Conservation (phyloP, 148 eudicot species). For the Cornus suecica region DNA sequence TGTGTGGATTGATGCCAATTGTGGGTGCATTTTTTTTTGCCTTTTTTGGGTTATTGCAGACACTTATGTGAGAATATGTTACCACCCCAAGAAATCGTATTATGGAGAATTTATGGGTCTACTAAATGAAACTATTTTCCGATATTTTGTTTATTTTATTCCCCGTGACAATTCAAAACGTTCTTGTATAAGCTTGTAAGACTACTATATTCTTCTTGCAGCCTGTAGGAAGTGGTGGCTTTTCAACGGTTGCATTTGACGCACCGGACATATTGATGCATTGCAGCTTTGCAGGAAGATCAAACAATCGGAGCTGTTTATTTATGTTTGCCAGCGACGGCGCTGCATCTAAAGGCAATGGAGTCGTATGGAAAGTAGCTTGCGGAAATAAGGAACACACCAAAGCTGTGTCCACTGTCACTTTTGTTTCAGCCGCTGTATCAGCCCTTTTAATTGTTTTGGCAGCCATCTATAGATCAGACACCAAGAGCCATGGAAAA, state of each 20-base stretch:
- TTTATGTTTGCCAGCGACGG: slow-evolving; percentile 17
- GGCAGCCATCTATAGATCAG: slow-evolving; percentile 42
- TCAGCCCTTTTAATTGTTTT: slow-evolving; percentile 49
- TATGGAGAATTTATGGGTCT: too few relatives aligned
- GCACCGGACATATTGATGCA: slow-evolving; percentile 53
- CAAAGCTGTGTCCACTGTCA: slow-evolving; percentile 50
- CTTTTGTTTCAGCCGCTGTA: slow-evolving; percentile 57
- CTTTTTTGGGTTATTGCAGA: too few relatives aligned
- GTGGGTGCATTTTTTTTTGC: too few relatives aligned
- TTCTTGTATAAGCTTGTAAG: not conserved
- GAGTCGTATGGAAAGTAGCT: slow-evolving; percentile 63
- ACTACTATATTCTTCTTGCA: slow-evolving; percentile 23
- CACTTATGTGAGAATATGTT: too few relatives aligned
- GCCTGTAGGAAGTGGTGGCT: slow-evolving; percentile 59
- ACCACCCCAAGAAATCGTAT: too few relatives aligned
- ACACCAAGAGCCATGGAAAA: slow-evolving; percentile 5
- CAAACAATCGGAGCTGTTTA: slow-evolving; percentile 30
- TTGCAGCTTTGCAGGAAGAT: slow-evolving; percentile 31
- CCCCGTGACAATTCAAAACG: not conserved
- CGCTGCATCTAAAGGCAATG: slow-evolving; percentile 17
- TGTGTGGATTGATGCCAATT: too few relatives aligned
- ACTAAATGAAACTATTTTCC: too few relatives aligned
- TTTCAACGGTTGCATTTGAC: slow-evolving; percentile 55
- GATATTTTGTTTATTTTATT: too few relatives aligned
- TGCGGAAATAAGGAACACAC: slow-evolving; percentile 64